Evolutionary conservation across 75 land plant genomes (phyloP).

Genomic region (Sequoiadendron giganteum): DNA sequence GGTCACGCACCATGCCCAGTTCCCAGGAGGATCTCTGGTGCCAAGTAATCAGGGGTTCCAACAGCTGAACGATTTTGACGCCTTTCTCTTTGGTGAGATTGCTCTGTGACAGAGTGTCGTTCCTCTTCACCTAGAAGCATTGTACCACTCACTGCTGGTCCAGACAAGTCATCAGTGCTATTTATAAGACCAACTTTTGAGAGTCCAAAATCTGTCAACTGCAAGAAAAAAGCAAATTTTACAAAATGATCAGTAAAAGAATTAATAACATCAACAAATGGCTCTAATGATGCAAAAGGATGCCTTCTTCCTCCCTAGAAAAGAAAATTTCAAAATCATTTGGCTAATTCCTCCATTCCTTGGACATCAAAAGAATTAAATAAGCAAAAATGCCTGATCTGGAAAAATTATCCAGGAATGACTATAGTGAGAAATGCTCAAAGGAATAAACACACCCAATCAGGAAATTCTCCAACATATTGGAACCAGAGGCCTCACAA

Average conservation of each 20-base stretch:
- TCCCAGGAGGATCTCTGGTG: conserved; percentile 97
- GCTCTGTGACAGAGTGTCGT: conserved; percentile 37
- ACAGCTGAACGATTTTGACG: conserved; percentile 95
- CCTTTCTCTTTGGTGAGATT: conserved; percentile 53
- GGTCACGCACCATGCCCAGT: conserved; percentile 80
- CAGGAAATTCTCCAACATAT: not conserved
- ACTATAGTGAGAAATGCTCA: not conserved
- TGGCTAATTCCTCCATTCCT: not conserved
- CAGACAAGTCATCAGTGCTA: conserved; percentile 98
- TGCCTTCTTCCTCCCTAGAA: not conserved
- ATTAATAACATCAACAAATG: not conserved
- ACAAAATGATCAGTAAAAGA: not conserved
- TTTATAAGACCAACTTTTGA: conserved; percentile 99
- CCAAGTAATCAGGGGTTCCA: conserved; percentile 99
- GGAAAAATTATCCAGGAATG: not conserved
- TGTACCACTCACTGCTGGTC: conserved; percentile 88
- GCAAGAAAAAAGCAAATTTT: conserved; percentile 15
- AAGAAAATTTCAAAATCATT: not conserved
- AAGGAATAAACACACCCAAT: not conserved
- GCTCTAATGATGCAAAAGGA: not conserved
- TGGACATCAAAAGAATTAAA: not conserved
- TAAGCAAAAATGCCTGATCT: not conserved
- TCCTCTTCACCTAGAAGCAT: conserved; percentile 60
- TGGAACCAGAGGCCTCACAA: not conserved
- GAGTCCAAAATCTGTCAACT: conserved; percentile 99